Base-by-base conservation (phyloP, 2,329 filamentous ascomycete genomes). In the Fusarium annulatum region DNA sequence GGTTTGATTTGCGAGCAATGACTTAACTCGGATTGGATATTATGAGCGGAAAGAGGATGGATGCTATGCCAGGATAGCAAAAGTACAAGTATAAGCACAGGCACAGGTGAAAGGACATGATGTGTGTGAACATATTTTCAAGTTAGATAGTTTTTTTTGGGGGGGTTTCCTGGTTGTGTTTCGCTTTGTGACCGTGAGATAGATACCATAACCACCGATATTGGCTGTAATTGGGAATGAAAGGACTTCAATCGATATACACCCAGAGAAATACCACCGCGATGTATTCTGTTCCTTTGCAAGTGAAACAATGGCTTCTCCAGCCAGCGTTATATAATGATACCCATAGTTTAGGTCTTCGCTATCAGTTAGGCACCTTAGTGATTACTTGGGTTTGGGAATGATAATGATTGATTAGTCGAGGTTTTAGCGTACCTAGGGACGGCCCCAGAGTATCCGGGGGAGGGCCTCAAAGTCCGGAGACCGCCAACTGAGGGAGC, bases 141-240 rank as follows among this genome's bases (percentile, higher is more conserved):
- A 71, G 66, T 68, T 74, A 77, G 73, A 71, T 77, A 76, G 66
- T 67, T 62, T 30, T 28, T 23, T 23, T 23, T 23, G 23, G 23
- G 28, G 28, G 30, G 30, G 26, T 28, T 30, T 28, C 18, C 72
- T 74, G 76, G 75, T 56, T 69, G 61, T 69, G 57, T 48, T 51
- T 75, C 72, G 75, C 73, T 69, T 59, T 72, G 71, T 66, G 71
- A 72, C 73, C 69, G 67, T 62, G 73, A 75, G 75, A 75, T 77
- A 77, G 73, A 77, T 77, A 77, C 75, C 75, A 77, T 64, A 28
- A 28, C 57, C 34, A n/a, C 56, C 34, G 23, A 67, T 67, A 59
- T 67, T 61, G 65, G 66, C 66, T 76, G 73, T 76, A 73, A 69
- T 74, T 61, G 56, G 59, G 43, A 41, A 53, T 19, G 53, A 53